Conservation (phyloP, 164 flowering plant species). For the Vitis amurensis region DNA sequence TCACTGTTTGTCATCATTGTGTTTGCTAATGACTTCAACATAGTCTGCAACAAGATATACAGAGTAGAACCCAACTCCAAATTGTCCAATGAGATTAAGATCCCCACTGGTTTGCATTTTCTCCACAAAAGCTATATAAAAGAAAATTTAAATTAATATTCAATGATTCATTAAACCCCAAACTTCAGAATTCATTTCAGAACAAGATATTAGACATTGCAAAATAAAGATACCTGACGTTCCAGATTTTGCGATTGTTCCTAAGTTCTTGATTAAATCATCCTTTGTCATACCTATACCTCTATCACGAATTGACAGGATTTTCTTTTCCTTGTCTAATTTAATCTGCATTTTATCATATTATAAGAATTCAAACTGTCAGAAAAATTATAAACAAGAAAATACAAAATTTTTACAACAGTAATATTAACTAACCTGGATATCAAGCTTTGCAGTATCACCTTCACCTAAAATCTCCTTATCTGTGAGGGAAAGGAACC, state of each 20-base stretch:
- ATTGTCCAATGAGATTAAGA: slow-evolving; percentile 94
- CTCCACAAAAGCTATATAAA: slow-evolving; percentile 84
- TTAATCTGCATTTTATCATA: slow-evolving; percentile 62
- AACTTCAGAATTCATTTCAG: too few species aligned
- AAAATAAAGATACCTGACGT: slow-evolving; percentile 67
- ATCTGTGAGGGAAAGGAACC: slow-evolving; percentile 89
- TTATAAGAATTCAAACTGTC: background rate
- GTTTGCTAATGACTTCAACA: slow-evolving; percentile 96
- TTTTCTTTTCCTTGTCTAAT: slow-evolving; percentile 89
- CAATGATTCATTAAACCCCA: background rate
- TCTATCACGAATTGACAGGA: slow-evolving; percentile 87
- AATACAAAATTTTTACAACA: too few species aligned
- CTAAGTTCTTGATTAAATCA: slow-evolving; percentile 94
- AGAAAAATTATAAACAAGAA: background rate
- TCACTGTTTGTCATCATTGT: slow-evolving; percentile 97
- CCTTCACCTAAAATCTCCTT: slow-evolving; percentile 97
- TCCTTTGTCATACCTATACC: slow-evolving; percentile 99
- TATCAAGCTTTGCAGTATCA: slow-evolving; percentile 84
- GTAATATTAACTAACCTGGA: slow-evolving; percentile 54
- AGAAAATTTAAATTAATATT: background rate
- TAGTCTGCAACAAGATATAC: slow-evolving; percentile 97
- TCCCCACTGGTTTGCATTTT: slow-evolving; percentile 95
- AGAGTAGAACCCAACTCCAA: slow-evolving; percentile 99
- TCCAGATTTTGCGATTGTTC: slow-evolving; percentile 98
- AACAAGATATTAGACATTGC: background rate